Evolutionary conservation across 371 early-diverging fungal species (phyloP).

Genomic region (Mucor saturninus): DNA sequence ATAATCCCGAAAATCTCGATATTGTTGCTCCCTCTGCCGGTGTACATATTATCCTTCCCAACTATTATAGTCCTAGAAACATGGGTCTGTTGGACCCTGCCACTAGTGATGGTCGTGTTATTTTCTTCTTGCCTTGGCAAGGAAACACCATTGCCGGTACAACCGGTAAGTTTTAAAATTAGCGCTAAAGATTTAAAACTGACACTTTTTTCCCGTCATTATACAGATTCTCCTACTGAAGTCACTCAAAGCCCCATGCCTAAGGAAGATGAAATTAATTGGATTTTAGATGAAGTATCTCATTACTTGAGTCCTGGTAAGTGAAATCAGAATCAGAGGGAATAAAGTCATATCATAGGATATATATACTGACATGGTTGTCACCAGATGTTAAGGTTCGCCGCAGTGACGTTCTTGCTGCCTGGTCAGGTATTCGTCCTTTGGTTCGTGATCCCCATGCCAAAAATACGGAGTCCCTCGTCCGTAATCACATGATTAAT

Average conservation of each 20-base stretch:
- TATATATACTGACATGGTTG: not conserved
- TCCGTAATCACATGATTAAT: constrained; percentile 97
- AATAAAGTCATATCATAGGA: not conserved
- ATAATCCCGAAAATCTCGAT: constrained; percentile 71
- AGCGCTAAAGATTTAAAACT: not conserved
- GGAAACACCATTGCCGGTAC: constrained; percentile 98
- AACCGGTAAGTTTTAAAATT: constrained; percentile 60
- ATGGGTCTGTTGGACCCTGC: constrained; percentile 98
- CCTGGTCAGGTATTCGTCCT: constrained; percentile 99
- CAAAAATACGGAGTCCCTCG: constrained; percentile 90
- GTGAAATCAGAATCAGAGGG: not conserved
- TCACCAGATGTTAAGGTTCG: constrained; percentile 85
- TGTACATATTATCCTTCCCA: constrained; percentile 95
- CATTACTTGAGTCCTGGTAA: constrained; percentile 82
- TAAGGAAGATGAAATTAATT: constrained; percentile 93
- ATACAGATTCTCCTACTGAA: constrained; percentile 80
- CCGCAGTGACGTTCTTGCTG: constrained; percentile 94
- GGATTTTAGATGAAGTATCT: constrained; percentile 95
- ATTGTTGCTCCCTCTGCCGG: constrained; percentile 97
- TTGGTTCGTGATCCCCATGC: constrained; percentile 96
- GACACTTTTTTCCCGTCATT: not conserved
- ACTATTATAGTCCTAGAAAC: constrained; percentile 91
- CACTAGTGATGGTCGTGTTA: constrained; percentile 98
- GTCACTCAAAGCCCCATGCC: constrained; percentile 87
- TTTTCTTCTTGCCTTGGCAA: constrained; percentile 99